Base-by-base conservation (phyloP, 2,329 filamentous ascomycete species). In the Neopestalotiopsis rosae region DNA sequence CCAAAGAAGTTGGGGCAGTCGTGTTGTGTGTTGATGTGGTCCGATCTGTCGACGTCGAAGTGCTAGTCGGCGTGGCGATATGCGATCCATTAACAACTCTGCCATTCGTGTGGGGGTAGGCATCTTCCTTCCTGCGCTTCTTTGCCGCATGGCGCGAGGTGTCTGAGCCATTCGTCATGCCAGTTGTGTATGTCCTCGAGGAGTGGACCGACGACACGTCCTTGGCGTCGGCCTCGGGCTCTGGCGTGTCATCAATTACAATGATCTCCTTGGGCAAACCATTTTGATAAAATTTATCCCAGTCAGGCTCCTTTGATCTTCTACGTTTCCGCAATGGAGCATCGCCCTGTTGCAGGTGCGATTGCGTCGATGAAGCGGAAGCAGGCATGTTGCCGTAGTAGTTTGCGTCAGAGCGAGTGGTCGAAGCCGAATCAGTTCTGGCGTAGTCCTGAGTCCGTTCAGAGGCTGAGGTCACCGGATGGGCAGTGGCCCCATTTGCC, bases 1-100 rank as follows among this genome's bases (percentile, higher is more conserved):
- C 92, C 5, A 95, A 83, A 14, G 95, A 98, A 0, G 96, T 98
- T 5, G 94, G 91, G 58, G 95, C 95, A 0, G 95, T 98, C 3
- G 94, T 96, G 76, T 95, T 90, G 68, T 95, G 85, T 58, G 89
- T 88, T 17, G 94, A 96, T 40, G 92, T 92, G 14, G 93, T 97
- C 71, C 94, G 90, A 80, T 95, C 94, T 73, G 92, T 96, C 4
- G 94, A 97, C 67, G 93, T 94, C 59, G 92, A 92, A 65, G 88
- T 89, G 67, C 89, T 90, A 14, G 90, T 88, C 65, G 92, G 91
- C 34, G 92, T 92, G 76, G 92, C 89, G 68, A 92, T 89, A 74
- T 91, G 91, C 4, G 94, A 95, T 67, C 78, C 81, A 79, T 91
- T 92, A 57, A 89, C 20, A 40, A 52, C 88, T 73, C 79, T 89